Evolutionary conservation across 2,329 filamentous ascomycete genomes (phyloP), one percentile per base, ranked within the genome.

Genomic region (Trichoderma simmonsii): DNA sequence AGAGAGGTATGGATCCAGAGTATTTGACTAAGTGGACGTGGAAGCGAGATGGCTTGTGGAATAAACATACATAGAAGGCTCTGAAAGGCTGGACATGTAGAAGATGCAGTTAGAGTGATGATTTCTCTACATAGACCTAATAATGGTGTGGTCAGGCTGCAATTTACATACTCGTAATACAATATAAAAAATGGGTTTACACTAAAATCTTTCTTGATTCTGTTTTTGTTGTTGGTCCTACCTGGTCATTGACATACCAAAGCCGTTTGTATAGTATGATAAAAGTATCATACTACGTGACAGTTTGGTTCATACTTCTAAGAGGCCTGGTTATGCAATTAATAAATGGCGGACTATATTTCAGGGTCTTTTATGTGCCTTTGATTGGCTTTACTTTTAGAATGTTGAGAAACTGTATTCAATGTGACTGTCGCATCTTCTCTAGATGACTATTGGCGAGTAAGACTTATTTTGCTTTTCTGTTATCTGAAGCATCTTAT

Each of bases 1-100:
- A 93, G 83, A 85, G 86, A 64, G 92, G 92, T 24, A 82, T 93
- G 75, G 92, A 95, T 81, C 91, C 91, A 2, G 83, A 88, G 39
- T 86, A 88, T 77, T 85, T 92, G 76, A 88, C 86, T 67, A 84
- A 90, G 71, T 94, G 91, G 91, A 85, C 81, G 9, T 93, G 91
- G 91, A 86, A 89, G 57, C 81, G 83, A 70, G 78, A 82, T 59
- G 80, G 81, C 1, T 75, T 82, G 73, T 83, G 81, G 80, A 79
- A 18, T 14, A 71, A 70, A 64, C 48, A 72, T n/a, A 64, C 67
- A 48, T 72, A 56, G 30, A 71, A 48, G 11, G 34, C 32, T 34
- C n/a, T 21, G 43, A 26, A 51, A 60, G 6, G 34, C 30, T 26
- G 66, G 61, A 57, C 56, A 66, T 3, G 71, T 36, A 36, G 51